Evolutionary conservation across 768 basidiomycete genomes (phyloP), one percentile per base, ranked within the genome.

Genomic region (Panaeolus papilionaceus): DNA sequence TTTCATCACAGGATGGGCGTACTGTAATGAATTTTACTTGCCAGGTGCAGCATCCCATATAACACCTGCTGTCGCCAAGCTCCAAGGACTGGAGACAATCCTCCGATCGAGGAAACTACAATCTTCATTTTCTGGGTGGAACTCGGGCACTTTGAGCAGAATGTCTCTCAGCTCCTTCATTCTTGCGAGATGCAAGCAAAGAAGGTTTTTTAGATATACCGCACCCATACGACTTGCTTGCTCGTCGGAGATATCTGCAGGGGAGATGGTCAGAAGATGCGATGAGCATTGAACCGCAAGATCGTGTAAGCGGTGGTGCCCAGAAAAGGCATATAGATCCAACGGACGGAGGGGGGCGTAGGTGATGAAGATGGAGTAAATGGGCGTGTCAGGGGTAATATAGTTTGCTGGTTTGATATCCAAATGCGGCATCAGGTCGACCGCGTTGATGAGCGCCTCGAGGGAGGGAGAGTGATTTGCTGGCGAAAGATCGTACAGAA

Each of bases 41-140:
- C 81, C 79, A 37, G 81, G 78, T 66, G 75, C 71, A 1, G 78
- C 70, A 63, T 81, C 80, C 81, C 81, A 82, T 10, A 74, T 75
- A 3, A 82, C 68, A 70, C 77, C 76, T 0, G 81, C 78, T 8
- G 79, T 69, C 4, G 77, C 76, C 4, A 82, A 70, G 3, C 78
- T 75, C 82, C 82, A 83, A 4, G 79, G 77, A n/a, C 81, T 72
- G n/a, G 71, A 74, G 20, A 82, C 62, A 16, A 71, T 73, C 62
- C 77, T 79, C 72, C 82, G 82, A n/a, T 78, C 74, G 0, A 12
- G 44, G 63, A 78, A 77, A 42, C 67, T 71, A 65, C 82, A 83
- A 11, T 71, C 64, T 9, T 64, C 61, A 1, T 74, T 76, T 0
- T 75, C 72, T 0, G 76, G 69, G 67, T 82, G 82, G 0, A 75